Evolutionary conservation across 192 early-diverging fungal species (phyloP).

Genomic region (Umbelopsis isabellina): DNA sequence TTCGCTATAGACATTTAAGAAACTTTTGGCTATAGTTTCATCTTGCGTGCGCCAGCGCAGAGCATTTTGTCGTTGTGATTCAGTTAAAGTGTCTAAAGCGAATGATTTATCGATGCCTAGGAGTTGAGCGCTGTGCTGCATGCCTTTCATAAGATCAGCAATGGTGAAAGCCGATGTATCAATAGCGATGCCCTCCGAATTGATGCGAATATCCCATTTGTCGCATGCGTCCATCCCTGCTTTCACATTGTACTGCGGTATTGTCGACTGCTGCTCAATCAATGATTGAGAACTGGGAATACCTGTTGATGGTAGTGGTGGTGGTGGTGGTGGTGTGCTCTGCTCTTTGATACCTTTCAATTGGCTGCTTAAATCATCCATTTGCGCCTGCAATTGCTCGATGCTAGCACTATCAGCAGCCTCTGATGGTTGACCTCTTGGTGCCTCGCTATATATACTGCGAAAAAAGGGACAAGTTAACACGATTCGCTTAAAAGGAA

Average conservation of each 20-base stretch:
- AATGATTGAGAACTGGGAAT: background rate
- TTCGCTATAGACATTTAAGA: constrained; percentile 13
- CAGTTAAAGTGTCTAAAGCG: background rate
- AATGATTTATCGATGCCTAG: constrained; percentile 8
- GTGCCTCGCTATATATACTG: constrained; percentile 1
- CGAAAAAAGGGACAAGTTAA: background rate
- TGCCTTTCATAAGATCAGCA: constrained; percentile 6
- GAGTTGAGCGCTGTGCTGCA: constrained; percentile 5
- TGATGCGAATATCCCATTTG: constrained; percentile 6
- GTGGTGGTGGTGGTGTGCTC: background rate
- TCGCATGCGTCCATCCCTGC: background rate
- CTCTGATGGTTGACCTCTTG: background rate
- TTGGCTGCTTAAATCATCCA: background rate
- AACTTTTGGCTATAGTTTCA: constrained; percentile 2
- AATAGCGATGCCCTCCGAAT: background rate
- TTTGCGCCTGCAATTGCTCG: background rate
- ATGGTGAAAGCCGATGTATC: constrained; percentile 9
- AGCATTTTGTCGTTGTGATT: constrained; percentile 2
- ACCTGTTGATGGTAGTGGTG: background rate
- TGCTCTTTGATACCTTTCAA: background rate
- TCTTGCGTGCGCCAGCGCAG: constrained; percentile 20
- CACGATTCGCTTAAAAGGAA: background rate
- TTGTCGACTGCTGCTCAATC: background rate
- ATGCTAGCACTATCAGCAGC: background rate
- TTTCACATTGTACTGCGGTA: background rate